Base-by-base conservation (phyloP, 148 eudicot species). In the Rhododendron vialii region DNA sequence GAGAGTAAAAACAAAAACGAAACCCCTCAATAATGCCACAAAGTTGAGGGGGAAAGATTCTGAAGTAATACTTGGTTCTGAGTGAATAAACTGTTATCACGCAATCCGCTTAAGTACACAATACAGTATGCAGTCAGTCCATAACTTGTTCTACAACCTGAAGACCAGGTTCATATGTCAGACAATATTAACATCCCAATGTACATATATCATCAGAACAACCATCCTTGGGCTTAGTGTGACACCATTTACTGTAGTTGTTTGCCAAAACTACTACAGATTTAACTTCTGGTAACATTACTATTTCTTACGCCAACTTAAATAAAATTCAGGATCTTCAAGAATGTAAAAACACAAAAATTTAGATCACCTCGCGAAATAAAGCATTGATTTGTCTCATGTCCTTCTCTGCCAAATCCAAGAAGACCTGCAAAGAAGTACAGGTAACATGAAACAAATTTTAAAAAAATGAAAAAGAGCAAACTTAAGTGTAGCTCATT, bases 361-460 rank as follows among this genome's bases (percentile, higher is more conserved):
- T 22, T 86, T n/a, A 78, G 35, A 89, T 91, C 87, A 96, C 99
- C 99, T 97, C 99, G 38, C 89, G 96, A 84, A 95, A 97, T 83
- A 97, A 89, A 73, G 96, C 91, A 89, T 93, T 97, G 73, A 95
- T 91, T 88, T 93, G 94, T 87, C 90, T 92, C 95, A 97, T 88
- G 80, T 97, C 98, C 91, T 92, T 91, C 84, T 95, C 99, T 80
- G 91, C 91, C 90, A 95, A 83, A 85, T 95, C 98, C 90, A 97
- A 87, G 94, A 94, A 97, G 81, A 95, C 98, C 99, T 96, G 88
- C 59, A 35, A 85, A 89, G 71, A 87, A 88, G 67, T 61, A 80
- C 74, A 43, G 26, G 17, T 26, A 63, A 43, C 50, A 67, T 67
- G 36, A 45, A 55, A 50, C 12, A 50, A 50, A 50, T 15, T 3